phyloP scores from a whole-genome alignment of 2,329 filamentous ascomycete species.

The Ceratocystis huliohia region DNA sequence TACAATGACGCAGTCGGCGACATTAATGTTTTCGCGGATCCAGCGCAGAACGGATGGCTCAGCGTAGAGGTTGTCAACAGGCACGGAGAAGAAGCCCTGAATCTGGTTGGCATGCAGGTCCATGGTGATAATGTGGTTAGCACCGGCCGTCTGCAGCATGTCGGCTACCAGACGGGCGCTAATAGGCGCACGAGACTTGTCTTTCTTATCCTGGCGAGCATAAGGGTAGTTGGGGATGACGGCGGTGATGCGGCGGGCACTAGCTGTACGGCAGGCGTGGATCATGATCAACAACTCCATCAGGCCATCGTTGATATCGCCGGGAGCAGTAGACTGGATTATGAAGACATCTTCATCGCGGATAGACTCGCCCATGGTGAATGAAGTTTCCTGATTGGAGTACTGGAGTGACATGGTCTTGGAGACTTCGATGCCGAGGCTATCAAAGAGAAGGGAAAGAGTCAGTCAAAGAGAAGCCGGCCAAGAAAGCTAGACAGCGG shows the following conservation, averaged over 20 bases:
- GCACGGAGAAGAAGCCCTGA: slow-evolving; percentile 85
- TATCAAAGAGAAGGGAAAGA: slow-evolving; percentile 27
- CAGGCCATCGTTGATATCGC: slow-evolving; percentile 93
- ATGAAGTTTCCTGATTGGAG: slow-evolving; percentile 76
- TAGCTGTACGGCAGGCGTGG: slow-evolving; percentile 62
- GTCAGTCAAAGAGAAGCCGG: slow-evolving; percentile 23
- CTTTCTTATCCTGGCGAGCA: slow-evolving; percentile 94
- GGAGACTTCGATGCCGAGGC: slow-evolving; percentile 63
- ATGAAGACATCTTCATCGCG: slow-evolving; percentile 96
- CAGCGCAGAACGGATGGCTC: slow-evolving; percentile 85
- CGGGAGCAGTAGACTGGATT: slow-evolving; percentile 83
- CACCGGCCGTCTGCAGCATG: slow-evolving; percentile 85
- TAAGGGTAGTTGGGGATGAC: slow-evolving; percentile 96
- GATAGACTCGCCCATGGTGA: slow-evolving; percentile 91
- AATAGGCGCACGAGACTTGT: slow-evolving; percentile 85
- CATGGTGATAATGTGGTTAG: slow-evolving; percentile 68
- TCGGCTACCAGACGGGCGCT: slow-evolving; percentile 92
- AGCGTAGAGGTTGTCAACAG: slow-evolving; percentile 70
- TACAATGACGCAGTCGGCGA: slow-evolving; percentile 81
- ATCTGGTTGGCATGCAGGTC: slow-evolving; percentile 90
- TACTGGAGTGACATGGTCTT: slow-evolving; percentile 74
- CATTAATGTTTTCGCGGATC: slow-evolving; percentile 74
- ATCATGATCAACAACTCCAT: slow-evolving; percentile 99
- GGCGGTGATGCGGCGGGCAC: slow-evolving; percentile 79
- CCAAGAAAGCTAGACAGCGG: too few species aligned